Conservation (phyloP, 225 moss, liverwort and hornwort species). For the Pseudisothecium myosuroides region DNA sequence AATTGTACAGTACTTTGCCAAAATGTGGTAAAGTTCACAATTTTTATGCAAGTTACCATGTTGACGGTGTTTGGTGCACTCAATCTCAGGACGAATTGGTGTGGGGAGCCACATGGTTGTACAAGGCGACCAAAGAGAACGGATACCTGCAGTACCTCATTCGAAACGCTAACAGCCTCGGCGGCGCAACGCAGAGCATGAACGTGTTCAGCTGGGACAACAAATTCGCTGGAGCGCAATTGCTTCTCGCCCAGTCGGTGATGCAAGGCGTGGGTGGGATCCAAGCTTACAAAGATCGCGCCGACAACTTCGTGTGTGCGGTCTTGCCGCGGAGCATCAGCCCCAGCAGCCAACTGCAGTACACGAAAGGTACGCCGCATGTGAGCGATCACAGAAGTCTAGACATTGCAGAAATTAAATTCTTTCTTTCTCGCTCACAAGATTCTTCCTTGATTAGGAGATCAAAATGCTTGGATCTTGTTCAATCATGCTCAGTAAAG, state of each 20-base stretch:
- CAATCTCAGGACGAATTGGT: slow-evolving; percentile 19
- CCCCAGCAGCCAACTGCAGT: slow-evolving; percentile 20
- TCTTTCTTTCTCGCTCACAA: background rate
- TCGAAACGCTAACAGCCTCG: slow-evolving; percentile 2
- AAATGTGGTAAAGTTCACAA: background rate
- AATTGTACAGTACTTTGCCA: background rate
- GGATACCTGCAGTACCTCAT: slow-evolving; percentile 18
- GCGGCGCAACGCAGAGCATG: slow-evolving; percentile 14
- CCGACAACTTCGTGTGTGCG: slow-evolving; percentile 21
- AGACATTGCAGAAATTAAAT: background rate
- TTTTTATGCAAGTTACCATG: background rate
- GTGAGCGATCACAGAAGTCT: too few species aligned
- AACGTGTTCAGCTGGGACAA: slow-evolving; percentile 28
- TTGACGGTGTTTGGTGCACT: background rate
- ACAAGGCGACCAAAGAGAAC: slow-evolving; percentile 25
- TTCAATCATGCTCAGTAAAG: background rate
- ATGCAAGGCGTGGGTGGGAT: slow-evolving; percentile 25
- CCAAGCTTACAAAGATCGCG: slow-evolving; percentile 27
- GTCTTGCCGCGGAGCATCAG: slow-evolving; percentile 24
- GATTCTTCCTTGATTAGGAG: background rate
- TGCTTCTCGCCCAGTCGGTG: slow-evolving; percentile 31
- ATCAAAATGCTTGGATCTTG: background rate
- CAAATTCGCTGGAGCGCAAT: slow-evolving; percentile 23
- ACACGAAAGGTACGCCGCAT: background rate
- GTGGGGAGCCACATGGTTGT: slow-evolving; percentile 37